phyloP scores from a whole-genome alignment of 2,329 filamentous ascomycete species.

The Colletotrichum tropicale region DNA sequence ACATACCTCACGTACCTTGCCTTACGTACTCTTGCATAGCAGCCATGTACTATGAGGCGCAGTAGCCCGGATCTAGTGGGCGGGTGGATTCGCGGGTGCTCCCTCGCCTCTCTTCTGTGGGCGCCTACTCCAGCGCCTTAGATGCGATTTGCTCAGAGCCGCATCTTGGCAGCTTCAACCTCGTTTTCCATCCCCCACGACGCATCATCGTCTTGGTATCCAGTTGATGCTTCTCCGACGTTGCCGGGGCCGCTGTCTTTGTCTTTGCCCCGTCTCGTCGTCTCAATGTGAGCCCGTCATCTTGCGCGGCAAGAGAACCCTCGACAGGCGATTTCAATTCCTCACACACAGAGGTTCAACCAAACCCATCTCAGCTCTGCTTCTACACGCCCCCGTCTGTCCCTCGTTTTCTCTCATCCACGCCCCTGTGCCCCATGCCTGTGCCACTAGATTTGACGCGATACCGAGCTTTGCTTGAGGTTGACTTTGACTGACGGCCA shows the following conservation, averaged over 20 bases:
- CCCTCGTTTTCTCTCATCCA: neutral
- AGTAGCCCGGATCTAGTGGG: neutral
- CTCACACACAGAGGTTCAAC: neutral
- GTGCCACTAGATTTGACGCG: neutral
- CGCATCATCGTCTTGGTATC: neutral
- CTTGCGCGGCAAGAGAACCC: neutral
- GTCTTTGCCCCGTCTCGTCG: neutral
- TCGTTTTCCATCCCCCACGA: neutral
- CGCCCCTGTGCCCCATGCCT: neutral
- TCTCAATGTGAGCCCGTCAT: neutral
- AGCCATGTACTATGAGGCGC: neutral
- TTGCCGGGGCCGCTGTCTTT: neutral
- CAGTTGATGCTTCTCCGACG: neutral
- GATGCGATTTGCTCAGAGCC: constrained; percentile 13
- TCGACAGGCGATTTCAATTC: neutral
- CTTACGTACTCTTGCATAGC: neutral
- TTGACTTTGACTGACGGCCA: constrained; percentile 13
- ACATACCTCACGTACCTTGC: neutral
- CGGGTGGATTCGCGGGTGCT: constrained; percentile 1
- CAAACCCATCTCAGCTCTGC: neutral
- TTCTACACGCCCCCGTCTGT: neutral
- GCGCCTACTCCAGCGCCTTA: neutral
- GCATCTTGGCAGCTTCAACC: constrained; percentile 13
- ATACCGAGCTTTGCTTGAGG: constrained; percentile 15
- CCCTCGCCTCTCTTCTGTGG: neutral